A percentile compares a stretch with the other conserved stretches of the same genome.
These are phyloP conservation scores for Coemansia sp. DNA, from an alignment of 192 early-diverging fungal species.

Conservation along the genomic window DNA sequence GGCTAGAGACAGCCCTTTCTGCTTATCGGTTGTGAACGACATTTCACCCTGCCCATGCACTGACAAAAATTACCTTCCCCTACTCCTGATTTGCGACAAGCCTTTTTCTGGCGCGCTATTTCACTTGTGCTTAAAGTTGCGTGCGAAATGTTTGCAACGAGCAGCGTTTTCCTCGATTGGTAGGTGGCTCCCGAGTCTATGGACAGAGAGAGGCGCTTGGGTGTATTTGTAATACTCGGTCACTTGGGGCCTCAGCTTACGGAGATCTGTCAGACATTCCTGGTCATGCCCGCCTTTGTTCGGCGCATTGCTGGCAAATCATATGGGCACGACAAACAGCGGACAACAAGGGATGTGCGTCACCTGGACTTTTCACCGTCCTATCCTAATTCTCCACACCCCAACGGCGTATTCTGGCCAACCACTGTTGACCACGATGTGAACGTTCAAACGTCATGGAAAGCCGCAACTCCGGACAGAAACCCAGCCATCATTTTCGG, in stretches of 20 bases:
- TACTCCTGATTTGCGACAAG: background rate
- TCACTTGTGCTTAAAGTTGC: background rate
- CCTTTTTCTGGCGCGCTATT: background rate
- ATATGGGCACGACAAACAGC: background rate
- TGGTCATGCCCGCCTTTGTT: background rate
- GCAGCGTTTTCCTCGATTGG: background rate
- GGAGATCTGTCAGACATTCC: background rate
- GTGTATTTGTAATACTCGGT: background rate
- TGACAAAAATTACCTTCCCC: background rate
- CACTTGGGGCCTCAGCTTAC: too few species aligned
- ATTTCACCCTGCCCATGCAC: background rate
- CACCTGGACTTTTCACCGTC: background rate
- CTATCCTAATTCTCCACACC: background rate
- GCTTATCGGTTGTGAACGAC: background rate
- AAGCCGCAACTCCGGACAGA: too few species aligned
- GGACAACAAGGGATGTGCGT: conserved; percentile 2
- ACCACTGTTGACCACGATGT: background rate
- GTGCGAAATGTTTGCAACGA: background rate
- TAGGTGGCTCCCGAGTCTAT: background rate
- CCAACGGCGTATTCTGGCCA: conserved; percentile 7
- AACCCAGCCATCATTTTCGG: too few species aligned
- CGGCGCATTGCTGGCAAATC: conserved; percentile 3
- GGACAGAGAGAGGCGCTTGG: too few species aligned
- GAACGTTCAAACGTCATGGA: too few species aligned
- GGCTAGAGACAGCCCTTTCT: background rate